Base-by-base conservation (phyloP, 2,329 filamentous ascomycete genomes). In the Phialemonium atrogriseum region DNA sequence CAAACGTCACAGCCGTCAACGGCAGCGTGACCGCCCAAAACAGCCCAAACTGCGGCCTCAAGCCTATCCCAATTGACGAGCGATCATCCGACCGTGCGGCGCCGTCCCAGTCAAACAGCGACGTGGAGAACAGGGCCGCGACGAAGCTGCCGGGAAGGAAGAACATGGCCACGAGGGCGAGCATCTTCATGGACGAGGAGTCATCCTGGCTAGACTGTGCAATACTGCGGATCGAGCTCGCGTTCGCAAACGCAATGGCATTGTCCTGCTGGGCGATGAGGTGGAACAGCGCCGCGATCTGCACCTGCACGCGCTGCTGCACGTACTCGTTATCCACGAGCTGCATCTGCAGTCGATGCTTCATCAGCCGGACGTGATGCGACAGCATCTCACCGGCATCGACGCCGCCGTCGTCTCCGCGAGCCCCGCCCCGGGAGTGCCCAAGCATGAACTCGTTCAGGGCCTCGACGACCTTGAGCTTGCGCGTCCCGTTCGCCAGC, bases 101-200 rank as follows among this genome's bases (percentile, higher is more conserved):
- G 12, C 35, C 37, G 18, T 40, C 34, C 36, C 40, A 45, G 4
- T 25, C 33, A 17, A 45, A 45, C 11, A 43, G 28, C 33, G 12
- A 50, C 39, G 27, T 37, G 27, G 24, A 26, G 38, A 63, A 61
- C n/a, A 62, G 47, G 2, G 59, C 56, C 1, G 59, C 58, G 11
- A 62, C 48, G 32, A 63, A 63, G 34, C 53, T 62, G 1, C 59
- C 59, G 0, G 59, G 59, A 3, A 63, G 47, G 40, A 62, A 62
- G 21, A 62, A 50, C 58, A 62, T 61, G 36, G 59, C 58, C 13
- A 63, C 56, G 13, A 62, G 46, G 12, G 59, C 59, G 14, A 62
- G 39, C 7, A 57, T 61, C 47, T 60, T 62, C 59, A 62, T 62
- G 3, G 58, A 59, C 1, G 56, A 53, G n/a, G 58, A 56, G 32